phyloP scores from a whole-genome alignment of 2,329 filamentous ascomycete species.

The Ampelomyces quisqualis region DNA sequence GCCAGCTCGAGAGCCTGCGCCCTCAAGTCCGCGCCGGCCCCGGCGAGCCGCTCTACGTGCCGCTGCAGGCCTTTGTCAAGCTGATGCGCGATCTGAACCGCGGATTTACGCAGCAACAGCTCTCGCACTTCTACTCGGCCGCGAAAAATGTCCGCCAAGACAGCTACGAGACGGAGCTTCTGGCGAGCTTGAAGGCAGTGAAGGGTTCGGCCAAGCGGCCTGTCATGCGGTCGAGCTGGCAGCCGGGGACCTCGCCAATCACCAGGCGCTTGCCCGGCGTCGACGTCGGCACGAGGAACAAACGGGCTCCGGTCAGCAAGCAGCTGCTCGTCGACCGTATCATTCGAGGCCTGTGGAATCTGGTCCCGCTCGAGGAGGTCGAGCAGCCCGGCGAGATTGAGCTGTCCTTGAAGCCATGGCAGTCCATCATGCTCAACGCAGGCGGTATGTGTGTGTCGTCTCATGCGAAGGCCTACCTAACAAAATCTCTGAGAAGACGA shows the following conservation, averaged over 20 bases:
- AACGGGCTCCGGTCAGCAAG: conserved; percentile 26
- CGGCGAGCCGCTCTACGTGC: conserved; percentile 33
- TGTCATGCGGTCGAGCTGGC: conserved; percentile 33
- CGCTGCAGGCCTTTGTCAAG: conserved; percentile 28
- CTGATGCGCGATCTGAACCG: conserved; percentile 24
- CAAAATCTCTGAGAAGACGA: too few relatives aligned
- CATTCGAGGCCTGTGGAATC: conserved; percentile 36
- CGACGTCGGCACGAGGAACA: conserved; percentile 11
- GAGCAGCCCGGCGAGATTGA: conserved; percentile 41
- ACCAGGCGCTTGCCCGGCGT: conserved; percentile 27
- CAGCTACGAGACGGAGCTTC: conserved; percentile 18
- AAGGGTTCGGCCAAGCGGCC: conserved; percentile 17
- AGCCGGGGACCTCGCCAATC: conserved; percentile 32
- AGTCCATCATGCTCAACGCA: conserved; percentile 31
- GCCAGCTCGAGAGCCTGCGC: conserved; percentile 36
- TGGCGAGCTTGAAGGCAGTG: conserved; percentile 17
- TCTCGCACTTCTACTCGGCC: conserved; percentile 35
- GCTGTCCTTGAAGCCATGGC: conserved; percentile 37
- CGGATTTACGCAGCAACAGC: conserved; percentile 34
- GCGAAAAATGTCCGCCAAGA: conserved; percentile 24
- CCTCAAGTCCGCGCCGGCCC: conserved; percentile 19
- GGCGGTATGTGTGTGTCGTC: too few relatives aligned
- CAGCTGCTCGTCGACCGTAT: conserved; percentile 37
- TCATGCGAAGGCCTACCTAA: too few relatives aligned
- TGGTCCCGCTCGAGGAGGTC: conserved; percentile 39